These are phyloP conservation scores for Holtermannia corniformis DNA, from an alignment of 768 basidiomycete species.

Conservation along the genomic window DNA sequence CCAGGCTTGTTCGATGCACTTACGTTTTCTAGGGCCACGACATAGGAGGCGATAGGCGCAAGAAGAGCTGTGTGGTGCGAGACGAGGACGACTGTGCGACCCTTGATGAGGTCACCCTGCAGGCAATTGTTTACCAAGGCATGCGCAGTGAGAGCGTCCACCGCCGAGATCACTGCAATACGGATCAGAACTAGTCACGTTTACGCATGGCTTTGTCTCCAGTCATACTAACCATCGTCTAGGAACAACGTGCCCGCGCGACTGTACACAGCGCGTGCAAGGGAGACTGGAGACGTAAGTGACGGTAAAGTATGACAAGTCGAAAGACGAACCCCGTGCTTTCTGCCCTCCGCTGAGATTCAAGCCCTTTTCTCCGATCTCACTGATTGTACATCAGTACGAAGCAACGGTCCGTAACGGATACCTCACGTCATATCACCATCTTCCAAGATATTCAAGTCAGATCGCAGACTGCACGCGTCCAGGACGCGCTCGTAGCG, in stretches of 20 bases:
- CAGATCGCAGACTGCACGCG: conserved; percentile 64
- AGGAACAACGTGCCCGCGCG: conserved; percentile 70
- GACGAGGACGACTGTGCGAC: conserved; percentile 75
- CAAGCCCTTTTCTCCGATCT: conserved; percentile 40
- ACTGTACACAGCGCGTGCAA: conserved; percentile 70
- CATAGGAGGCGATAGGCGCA: conserved; percentile 64
- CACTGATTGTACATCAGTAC: conserved; percentile 49
- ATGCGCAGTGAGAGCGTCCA: conserved; percentile 77
- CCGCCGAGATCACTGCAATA: conserved; percentile 43
- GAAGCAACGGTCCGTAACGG: conserved; percentile 6
- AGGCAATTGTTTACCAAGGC: conserved; percentile 74
- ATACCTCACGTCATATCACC: conserved; percentile 61
- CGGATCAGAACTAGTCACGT: conserved; percentile 14
- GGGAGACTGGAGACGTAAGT: conserved; percentile 15
- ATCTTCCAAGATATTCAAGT: conserved; percentile 55
- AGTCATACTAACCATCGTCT: conserved; percentile 62
- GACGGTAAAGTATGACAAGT: neutral
- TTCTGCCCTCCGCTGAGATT: conserved; percentile 49
- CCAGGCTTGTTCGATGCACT: neutral
- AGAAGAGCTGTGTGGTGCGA: conserved; percentile 92
- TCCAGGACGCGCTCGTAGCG: conserved; percentile 70
- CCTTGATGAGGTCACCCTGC: conserved; percentile 63
- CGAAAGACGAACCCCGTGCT: conserved; percentile 41
- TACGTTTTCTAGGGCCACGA: conserved; percentile 49
- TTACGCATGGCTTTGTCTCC: too few species aligned